Evolutionary conservation across 805 yeast genomes (phyloP), one percentile per base, ranked within the genome.

Genomic region (Brettanomyces bruxellensis): DNA sequence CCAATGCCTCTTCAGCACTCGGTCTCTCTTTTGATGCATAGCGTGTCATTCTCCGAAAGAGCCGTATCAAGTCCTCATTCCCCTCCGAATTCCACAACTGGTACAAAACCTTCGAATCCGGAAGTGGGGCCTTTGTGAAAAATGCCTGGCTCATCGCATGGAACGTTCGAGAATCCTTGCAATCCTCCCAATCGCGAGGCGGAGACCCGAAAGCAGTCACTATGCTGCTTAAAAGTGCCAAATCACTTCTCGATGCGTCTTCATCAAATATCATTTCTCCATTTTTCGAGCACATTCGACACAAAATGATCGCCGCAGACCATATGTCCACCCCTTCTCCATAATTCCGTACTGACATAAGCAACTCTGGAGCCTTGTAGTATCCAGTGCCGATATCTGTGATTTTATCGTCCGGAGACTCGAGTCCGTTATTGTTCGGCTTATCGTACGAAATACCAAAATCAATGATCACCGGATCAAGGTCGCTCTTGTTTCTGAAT

Each of bases 311-410:
- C 0, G 87, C 95, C 18, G 77, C 58, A 1, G 85, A 67, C 95
- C 95, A 86, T 13, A 84, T 67, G 55, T 86, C 95, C 7, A 86
- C 67, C 37, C 71, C 77, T 35, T 57, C 59, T 2, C 72, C 64
- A 56, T 86, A 86, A 49, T 70, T 67, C 1, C 67, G 50, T n/a
- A 75, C 62, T 0, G 86, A 85, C 44, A 84, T 72, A 38, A 86
- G 66, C 41, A 83, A 63, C 56, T 86, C 95, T 0, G 95, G 91
- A 0, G 93, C 81, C 49, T 83, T 79, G 62, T 77, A 87, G 34
- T 70, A 69, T 1, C 82, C 80, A 0, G 90, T 81, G 22, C 83
- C 72, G 4, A 87, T 80, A 51, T 78, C 85, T n/a, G 74, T 69
- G 47, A 72, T 68, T 52, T 72, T 67, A 8, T 61, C 55, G 5